Conservation (phyloP, 2,329 filamentous ascomycete species). For the Penicillium sp. region DNA sequence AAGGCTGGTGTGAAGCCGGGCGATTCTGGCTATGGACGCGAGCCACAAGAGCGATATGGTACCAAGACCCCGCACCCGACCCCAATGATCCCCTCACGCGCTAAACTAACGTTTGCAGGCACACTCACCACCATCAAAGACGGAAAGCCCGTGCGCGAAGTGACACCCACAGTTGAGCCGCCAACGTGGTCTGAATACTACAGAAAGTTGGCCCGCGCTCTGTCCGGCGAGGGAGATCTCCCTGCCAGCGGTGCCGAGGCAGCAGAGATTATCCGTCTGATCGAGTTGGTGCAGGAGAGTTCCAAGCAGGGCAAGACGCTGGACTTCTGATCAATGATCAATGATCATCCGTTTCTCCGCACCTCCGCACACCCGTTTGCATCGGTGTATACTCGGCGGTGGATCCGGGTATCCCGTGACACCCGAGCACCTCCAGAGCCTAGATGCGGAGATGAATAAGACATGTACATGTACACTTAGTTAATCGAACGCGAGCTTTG, state of each 20-base stretch:
- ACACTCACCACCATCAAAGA: constrained; percentile 61
- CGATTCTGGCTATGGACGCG: constrained; percentile 68
- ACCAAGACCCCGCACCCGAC: constrained; percentile 27
- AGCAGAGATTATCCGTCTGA: constrained; percentile 59
- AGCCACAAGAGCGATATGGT: constrained; percentile 63
- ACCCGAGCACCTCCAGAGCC: neutral
- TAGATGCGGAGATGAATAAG: neutral
- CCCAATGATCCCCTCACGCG: too few species aligned
- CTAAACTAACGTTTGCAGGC: constrained; percentile 27
- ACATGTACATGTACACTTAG: neutral
- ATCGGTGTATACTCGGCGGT: constrained; percentile 1
- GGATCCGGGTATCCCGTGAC: neutral
- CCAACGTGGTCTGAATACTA: constrained; percentile 75
- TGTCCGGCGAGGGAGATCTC: constrained; percentile 57
- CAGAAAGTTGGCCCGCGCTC: constrained; percentile 56
- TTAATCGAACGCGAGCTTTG: neutral
- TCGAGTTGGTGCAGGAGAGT: constrained; percentile 61
- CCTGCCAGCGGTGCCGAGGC: constrained; percentile 61
- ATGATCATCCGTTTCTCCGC: neutral
- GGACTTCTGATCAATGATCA: constrained; percentile 33
- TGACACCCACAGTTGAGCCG: constrained; percentile 64
- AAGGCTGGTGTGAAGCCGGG: constrained; percentile 65
- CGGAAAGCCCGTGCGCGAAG: constrained; percentile 56
- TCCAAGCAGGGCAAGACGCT: constrained; percentile 57
- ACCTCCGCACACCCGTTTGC: neutral